These are phyloP conservation scores for Cladosporium sp. DNA, from an alignment of 2,329 filamentous ascomycete species.

Conservation along the genomic window DNA sequence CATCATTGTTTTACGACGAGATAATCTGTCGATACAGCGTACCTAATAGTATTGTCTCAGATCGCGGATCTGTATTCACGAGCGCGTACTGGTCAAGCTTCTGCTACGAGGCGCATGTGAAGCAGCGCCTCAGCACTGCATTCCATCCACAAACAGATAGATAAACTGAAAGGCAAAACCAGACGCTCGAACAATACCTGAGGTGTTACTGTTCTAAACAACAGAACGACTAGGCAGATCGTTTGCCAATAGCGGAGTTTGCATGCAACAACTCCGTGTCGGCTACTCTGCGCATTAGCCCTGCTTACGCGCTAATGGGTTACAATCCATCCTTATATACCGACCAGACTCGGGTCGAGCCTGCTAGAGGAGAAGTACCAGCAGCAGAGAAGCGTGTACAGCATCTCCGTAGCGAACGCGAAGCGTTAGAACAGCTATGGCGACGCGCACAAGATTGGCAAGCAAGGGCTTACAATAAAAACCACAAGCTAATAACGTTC, in stretches of 20 bases:
- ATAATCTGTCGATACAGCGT: not conserved
- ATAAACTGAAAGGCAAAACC: not conserved
- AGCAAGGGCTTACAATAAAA: not conserved
- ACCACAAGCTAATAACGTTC: not conserved
- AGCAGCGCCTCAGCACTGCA: not conserved
- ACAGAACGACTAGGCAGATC: not conserved
- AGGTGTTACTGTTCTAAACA: not conserved
- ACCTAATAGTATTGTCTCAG: not conserved
- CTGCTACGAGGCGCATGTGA: not conserved
- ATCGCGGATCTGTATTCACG: not conserved
- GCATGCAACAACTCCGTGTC: not conserved
- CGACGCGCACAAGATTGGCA: not conserved
- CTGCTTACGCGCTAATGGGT: not conserved
- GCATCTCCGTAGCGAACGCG: not conserved
- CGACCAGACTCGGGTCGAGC: not conserved
- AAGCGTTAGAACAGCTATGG: not conserved
- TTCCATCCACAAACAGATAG: constrained; percentile 1
- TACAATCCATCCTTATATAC: not conserved
- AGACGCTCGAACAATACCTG: not conserved
- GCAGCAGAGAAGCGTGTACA: not conserved
- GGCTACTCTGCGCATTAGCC: not conserved
- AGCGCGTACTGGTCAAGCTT: not conserved
- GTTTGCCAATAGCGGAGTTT: not conserved
- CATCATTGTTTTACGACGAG: not conserved
- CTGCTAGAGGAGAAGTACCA: not conserved